Percentiles rank a stretch among this genome's conserved stretches.
phyloP scores from a whole-genome alignment of 1,284 basidiomycete genomes.

The Microstroma glucosiphilum region DNA sequence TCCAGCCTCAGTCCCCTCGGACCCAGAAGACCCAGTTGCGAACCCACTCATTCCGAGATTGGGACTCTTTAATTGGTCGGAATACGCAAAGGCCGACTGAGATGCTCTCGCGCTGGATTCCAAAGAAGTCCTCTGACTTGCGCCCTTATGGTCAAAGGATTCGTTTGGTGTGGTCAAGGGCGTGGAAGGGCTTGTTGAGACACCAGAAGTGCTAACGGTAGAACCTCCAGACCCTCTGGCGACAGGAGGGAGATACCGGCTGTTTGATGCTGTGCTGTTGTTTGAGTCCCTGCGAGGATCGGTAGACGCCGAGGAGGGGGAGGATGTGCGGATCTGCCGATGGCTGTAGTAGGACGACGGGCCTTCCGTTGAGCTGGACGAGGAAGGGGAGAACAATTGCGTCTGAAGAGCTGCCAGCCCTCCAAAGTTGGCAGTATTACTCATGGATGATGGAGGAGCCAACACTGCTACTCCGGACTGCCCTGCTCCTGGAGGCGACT shows the following conservation, averaged over 20 bases:
- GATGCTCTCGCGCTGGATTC: neutral
- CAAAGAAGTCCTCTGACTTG: neutral
- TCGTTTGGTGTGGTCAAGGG: slow-evolving; percentile 2
- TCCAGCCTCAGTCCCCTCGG: neutral
- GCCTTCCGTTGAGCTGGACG: neutral
- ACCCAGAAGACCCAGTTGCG: neutral
- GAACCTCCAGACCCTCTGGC: neutral
- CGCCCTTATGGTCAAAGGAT: neutral
- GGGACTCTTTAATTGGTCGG: slow-evolving; percentile 3
- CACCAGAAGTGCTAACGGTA: neutral
- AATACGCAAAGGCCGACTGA: neutral
- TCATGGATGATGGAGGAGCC: neutral
- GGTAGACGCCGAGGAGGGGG: neutral
- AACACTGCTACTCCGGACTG: neutral
- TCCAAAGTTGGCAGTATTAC: neutral
- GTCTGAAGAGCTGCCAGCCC: slow-evolving; percentile 9
- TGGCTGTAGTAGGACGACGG: neutral
- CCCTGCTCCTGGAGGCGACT: neutral
- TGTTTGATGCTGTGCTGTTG: neutral
- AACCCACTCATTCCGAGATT: neutral
- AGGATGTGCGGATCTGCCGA: neutral
- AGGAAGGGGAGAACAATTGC: neutral
- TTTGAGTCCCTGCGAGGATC: neutral
- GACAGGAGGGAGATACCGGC: neutral
- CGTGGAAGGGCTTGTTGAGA: neutral